phyloP scores from a whole-genome alignment of 345 rosid genomes.

The Euphorbia peplus region DNA sequence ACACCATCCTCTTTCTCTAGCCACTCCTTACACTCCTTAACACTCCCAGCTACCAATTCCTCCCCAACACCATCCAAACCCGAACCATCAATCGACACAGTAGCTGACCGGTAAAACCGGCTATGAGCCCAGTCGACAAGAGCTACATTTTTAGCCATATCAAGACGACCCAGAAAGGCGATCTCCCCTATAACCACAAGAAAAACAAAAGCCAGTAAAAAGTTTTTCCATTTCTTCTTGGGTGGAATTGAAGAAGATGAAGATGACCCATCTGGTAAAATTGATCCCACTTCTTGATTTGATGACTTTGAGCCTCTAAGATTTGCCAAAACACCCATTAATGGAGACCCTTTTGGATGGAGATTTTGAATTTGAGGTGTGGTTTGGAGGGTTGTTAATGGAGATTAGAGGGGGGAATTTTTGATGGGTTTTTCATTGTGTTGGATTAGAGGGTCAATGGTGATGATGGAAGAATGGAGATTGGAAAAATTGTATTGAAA shows the following conservation, averaged over 20 bases:
- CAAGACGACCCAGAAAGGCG: conserved; percentile 77
- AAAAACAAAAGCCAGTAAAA: conserved; percentile 61
- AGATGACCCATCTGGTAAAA: conserved; percentile 31
- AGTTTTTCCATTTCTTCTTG: conserved; percentile 57
- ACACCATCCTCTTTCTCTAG: conserved; percentile 67
- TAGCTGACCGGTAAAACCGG: conserved; percentile 38
- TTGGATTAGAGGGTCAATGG: background rate
- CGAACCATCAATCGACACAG: conserved; percentile 14
- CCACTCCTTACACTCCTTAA: conserved; percentile 64
- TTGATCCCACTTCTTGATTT: conserved; percentile 37
- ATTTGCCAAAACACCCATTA: conserved; percentile 58
- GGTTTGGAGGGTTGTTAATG: background rate
- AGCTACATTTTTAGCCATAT: conserved; percentile 57
- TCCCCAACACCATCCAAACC: conserved; percentile 6
- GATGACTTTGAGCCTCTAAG: conserved; percentile 50
- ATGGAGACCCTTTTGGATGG: conserved; percentile 3
- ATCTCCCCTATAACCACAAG: conserved; percentile 72
- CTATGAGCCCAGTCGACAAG: conserved; percentile 63
- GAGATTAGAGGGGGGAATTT: background rate
- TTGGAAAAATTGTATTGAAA: background rate
- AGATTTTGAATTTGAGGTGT: too few relatives aligned
- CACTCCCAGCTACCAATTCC: background rate
- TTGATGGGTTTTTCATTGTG: background rate
- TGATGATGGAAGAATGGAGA: background rate
- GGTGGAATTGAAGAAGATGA: conserved; percentile 23